Conservation (phyloP, 129 eudicot genomes). For the Calendula officinalis region DNA sequence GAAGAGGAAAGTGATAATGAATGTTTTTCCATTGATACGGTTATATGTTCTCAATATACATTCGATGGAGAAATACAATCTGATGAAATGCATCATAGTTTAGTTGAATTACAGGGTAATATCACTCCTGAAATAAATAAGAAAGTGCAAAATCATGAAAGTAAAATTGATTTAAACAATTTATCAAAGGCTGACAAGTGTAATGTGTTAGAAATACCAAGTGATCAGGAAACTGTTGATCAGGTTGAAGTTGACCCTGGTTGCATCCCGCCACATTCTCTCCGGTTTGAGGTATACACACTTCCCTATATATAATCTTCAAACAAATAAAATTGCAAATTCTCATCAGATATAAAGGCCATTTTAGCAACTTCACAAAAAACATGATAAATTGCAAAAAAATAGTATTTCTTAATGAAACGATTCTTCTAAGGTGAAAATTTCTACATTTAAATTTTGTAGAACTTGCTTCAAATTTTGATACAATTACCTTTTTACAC, state of each 20-base stretch:
- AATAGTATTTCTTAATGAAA: too few relatives aligned
- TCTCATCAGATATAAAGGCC: too few relatives aligned
- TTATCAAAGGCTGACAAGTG: slow-evolving; percentile 9
- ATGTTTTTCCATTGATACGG: slow-evolving; percentile 27
- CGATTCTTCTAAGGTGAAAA: too few relatives aligned
- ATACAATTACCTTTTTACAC: too few relatives aligned
- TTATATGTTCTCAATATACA: slow-evolving; percentile 31
- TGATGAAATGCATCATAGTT: slow-evolving; percentile 17
- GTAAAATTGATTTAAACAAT: slow-evolving; percentile 18
- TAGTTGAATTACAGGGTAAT: slow-evolving; percentile 29
- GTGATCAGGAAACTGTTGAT: slow-evolving; percentile 23
- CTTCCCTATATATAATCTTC: too few relatives aligned
- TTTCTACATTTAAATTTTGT: too few relatives aligned
- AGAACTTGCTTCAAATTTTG: too few relatives aligned
- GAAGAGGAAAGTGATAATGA: slow-evolving; percentile 21
- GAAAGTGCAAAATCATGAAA: slow-evolving; percentile 5
- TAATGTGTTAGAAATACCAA: slow-evolving; percentile 12
- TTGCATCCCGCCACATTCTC: slow-evolving; percentile 39
- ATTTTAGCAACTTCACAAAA: too few relatives aligned
- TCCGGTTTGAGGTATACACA: slow-evolving; percentile 78
- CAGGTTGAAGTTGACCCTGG: slow-evolving; percentile 33
- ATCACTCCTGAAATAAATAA: slow-evolving; percentile 17
- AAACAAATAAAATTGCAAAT: too few relatives aligned
- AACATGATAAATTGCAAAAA: too few relatives aligned
- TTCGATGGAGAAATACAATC: slow-evolving; percentile 34